Evolutionary conservation across 495 filamentous ascomycete species (phyloP), one percentile per base, ranked within the genome.

Genomic region (Sphaerosporella brunnea): DNA sequence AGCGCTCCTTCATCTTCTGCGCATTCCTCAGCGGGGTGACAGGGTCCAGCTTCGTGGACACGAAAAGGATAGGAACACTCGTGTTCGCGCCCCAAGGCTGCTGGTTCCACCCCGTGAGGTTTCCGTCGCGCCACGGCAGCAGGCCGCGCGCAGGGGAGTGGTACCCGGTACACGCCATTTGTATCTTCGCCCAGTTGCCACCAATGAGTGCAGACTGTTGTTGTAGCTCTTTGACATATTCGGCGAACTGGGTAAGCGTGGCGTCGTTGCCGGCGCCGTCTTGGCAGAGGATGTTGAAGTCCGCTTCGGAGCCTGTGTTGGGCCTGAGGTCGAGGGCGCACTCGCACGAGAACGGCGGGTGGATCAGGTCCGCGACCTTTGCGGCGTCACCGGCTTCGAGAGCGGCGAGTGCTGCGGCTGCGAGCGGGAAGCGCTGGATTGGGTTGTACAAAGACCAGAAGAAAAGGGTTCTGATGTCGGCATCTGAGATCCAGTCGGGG

Each of bases 281-380:
- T 0, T 71, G 63, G 53, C 81, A 85, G 1, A 78, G 60, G 34
- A 85, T 75, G 2, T 76, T 75, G 13, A 66, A 53, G 8, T 62
- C 68, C 0, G 72, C 69, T 50, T 73, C 61, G 50, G 50, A 63
- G 3, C 66, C 69, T 36, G 65, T 72, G 49, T 64, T 64, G 1
- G 62, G 56, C 1, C 68, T 64, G 28, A 51, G 49, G 25, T 59
- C 56, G 15, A 54, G 45, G n/a, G 59, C 34, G 62, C 62, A 41
- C 36, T 42, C 26, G 60, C 56, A 45, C 45, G 52, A 15, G 52
- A 64, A 53, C 0, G 45, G 24, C 3, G 61, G 48, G 28, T 66
- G 63, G 26, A 70, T 68, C 23, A 73, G 65, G 20, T 64, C 53
- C 2, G 73, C 69, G 61, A 79, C 68, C 0, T 62, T 62, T 2